These are phyloP conservation scores for Dimocarpus longan DNA, from an alignment of 345 rosid genomes.

Conservation along the genomic window DNA sequence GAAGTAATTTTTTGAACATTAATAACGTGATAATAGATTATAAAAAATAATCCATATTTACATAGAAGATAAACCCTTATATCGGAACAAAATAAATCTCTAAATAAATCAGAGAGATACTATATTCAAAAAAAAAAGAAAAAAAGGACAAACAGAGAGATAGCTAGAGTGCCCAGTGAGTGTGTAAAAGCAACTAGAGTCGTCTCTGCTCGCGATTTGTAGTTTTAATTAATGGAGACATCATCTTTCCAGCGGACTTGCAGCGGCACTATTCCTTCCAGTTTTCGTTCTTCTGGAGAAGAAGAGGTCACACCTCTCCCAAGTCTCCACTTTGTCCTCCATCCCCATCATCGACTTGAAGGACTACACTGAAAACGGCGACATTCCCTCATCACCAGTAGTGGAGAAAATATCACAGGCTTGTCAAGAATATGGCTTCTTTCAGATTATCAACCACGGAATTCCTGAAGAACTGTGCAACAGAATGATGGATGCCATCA, in stretches of 20 bases:
- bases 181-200: too few species aligned
- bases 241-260: background rate
- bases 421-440: conserved; percentile 31
- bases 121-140: too few species aligned
- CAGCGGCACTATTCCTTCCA: background rate
- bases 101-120: too few species aligned
- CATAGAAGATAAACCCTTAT: too few species aligned
- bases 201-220: too few species aligned
- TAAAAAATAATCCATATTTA: too few species aligned
- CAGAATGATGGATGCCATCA: conserved; percentile 9
- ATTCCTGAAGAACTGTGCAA: conserved; percentile 20
- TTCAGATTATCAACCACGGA: conserved; percentile 25
- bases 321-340: conserved; percentile 12
- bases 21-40: too few species aligned
- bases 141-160: too few species aligned
- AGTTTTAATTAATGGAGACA: conserved; percentile 17
- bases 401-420: conserved; percentile 19
- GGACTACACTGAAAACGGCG: background rate
- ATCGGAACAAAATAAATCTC: too few species aligned
- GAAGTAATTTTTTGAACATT: too few species aligned
- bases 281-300: conserved; percentile 23
- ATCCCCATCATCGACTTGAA: conserved; percentile 27
- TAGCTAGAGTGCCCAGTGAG: too few species aligned
- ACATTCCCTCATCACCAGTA: background rate
- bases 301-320: conserved; percentile 23